Evolutionary conservation across 2,329 filamentous ascomycete species (phyloP).

Genomic region (Biscogniauxia marginata): DNA sequence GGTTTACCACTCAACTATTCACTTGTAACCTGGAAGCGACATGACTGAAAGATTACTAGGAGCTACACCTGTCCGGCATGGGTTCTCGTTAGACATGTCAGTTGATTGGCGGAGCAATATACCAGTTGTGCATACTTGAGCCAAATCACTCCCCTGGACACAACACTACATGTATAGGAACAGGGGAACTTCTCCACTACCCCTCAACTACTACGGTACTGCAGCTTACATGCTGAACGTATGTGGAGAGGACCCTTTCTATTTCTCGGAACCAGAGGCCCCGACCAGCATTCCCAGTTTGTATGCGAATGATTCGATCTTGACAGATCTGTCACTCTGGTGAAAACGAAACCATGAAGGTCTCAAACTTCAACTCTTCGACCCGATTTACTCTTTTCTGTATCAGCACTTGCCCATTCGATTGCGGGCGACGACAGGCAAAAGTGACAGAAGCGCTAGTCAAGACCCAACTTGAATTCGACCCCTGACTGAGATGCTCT

Average conservation of each 20-base stretch:
- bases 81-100: constrained; percentile 1
- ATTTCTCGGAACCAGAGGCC: constrained; percentile 16
- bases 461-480: not conserved
- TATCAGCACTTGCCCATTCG: not conserved
- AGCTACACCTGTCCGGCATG: not conserved
- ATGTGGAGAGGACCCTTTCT: not conserved
- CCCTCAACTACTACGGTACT: constrained; percentile 6
- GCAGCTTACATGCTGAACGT: not conserved
- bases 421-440: not conserved
- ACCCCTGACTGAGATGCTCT: not conserved
- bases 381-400: not conserved
- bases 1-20: no score
- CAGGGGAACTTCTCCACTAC: constrained; percentile 1
- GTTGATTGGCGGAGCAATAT: constrained; percentile 15
- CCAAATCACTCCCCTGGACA: not conserved
- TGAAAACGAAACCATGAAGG: constrained; percentile 2
- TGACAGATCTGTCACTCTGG: constrained; percentile 7
- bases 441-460: not conserved
- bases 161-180: not conserved
- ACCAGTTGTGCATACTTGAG: not conserved
- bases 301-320: constrained; percentile 1
- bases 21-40: no score
- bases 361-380: not conserved
- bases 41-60: not conserved
- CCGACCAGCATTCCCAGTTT: constrained; percentile 7